Evolutionary conservation across 2,329 filamentous ascomycete genomes (phyloP).

Genomic region (Paecilomyces dactylethromorphus): DNA sequence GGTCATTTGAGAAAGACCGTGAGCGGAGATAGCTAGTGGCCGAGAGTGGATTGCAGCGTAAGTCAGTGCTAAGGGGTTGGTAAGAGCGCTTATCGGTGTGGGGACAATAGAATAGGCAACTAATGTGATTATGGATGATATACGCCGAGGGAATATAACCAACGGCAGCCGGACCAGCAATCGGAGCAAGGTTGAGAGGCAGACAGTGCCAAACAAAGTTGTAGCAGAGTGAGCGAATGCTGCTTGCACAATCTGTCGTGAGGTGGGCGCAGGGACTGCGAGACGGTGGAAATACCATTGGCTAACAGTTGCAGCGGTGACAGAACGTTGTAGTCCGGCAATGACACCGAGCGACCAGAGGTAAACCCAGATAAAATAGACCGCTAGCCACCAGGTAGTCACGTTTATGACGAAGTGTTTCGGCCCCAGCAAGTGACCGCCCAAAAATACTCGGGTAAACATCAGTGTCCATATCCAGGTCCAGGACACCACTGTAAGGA

Average conservation of each 20-base stretch:
- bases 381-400: conserved; percentile 92
- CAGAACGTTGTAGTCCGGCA: conserved; percentile 80
- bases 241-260: conserved; percentile 72
- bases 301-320: conserved; percentile 88
- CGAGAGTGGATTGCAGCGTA: conserved; percentile 92
- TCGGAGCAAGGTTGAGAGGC: conserved; percentile 74
- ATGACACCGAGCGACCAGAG: conserved; percentile 89
- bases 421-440: conserved; percentile 65
- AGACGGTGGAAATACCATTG: conserved; percentile 99
- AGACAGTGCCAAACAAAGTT: conserved; percentile 87
- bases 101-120: conserved; percentile 76
- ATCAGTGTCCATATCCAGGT: conserved; percentile 96
- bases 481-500: conserved; percentile 73
- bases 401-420: conserved; percentile 73
- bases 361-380: conserved; percentile 87
- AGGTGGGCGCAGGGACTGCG: conserved; percentile 67
- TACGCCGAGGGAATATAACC: conserved; percentile 69
- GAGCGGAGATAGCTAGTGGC: conserved; percentile 67
- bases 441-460: conserved; percentile 92
- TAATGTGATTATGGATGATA: conserved; percentile 63
- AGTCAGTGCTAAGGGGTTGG: conserved; percentile 85
- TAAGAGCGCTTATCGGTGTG: conserved; percentile 75
- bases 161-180: conserved; percentile 78
- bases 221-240: conserved; percentile 75
- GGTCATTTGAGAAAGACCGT: conserved; percentile 73